Percentiles rank a stretch among this genome's conserved stretches.
These are phyloP conservation scores for Triticum monococcum DNA, from an alignment of 176 grass and related monocot species.

Conservation along the genomic window DNA sequence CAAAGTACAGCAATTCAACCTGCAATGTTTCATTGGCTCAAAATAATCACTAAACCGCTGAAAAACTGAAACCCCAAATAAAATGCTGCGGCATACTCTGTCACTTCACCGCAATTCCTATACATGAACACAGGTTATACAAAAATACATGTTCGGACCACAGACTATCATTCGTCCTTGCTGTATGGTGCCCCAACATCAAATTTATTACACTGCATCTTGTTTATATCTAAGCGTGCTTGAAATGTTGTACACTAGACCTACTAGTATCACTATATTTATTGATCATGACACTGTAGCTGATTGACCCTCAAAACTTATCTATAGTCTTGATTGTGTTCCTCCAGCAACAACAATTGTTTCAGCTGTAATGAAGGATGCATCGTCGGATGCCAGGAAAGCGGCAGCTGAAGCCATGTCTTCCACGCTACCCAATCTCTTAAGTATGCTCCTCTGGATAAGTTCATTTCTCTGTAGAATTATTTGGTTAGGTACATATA, in stretches of 20 bases:
- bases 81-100: background rate
- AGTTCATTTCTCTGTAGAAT: conserved; percentile 71
- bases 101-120: background rate
- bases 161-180: background rate
- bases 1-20: background rate
- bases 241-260: background rate
- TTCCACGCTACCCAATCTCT: conserved; percentile 72
- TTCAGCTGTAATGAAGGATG: conserved; percentile 90
- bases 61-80: background rate
- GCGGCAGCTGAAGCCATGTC: conserved; percentile 77
- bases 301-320: background rate
- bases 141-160: no score
- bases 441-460: conserved; percentile 50
- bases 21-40: background rate
- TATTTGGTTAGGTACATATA: conserved; percentile 19
- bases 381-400: conserved; percentile 84
- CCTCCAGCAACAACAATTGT: conserved; percentile 86
- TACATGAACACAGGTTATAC: background rate
- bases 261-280: background rate
- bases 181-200: background rate
- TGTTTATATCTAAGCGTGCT: background rate
- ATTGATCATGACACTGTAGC: background rate
- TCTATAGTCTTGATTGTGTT: conserved; percentile 66
- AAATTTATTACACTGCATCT: conserved; percentile 24
- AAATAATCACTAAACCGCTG: background rate